Base-by-base conservation (phyloP, 2,329 filamentous ascomycete genomes). In the Fusarium dimerum region DNA sequence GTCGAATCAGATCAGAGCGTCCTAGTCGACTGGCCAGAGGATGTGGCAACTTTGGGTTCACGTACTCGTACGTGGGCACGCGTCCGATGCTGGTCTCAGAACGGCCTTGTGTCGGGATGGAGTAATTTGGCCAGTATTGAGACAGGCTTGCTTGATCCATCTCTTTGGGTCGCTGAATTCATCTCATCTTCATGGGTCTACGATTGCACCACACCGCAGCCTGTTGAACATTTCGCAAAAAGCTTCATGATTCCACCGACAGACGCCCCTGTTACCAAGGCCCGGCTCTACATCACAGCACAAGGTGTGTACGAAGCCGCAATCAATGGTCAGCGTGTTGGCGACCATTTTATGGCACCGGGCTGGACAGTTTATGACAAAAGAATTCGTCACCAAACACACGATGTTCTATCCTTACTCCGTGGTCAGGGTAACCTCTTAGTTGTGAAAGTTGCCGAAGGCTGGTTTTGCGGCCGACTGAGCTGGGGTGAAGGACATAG, bases 281-380 rank as follows among this genome's bases (percentile, higher is more conserved):
- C 52, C 1, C 45, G 52, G 16, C 61, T 80, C 0, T 79, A 80
- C 47, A 73, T 78, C 41, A 78, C 77, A 0, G 68, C 71, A 0
- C 66, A 73, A 10, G 77, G 78, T 2, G 50, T 79, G 2, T 80
- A 78, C 53, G 67, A 73, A 32, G 73, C 72, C 0, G 69, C 70
- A 20, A 73, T 82, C 55, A 80, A 82, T 45, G 77, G 75, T 0
- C 51, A 63, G 1, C 57, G 62, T 9, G 71, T 79, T 8, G 73
- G 72, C 0, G 70, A 73, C 43, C 51, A 66, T 6, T 67, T 71
- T 11, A 67, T 81, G 44, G 75, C 78, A 36, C 79, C 79, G 0
- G 78, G 79, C 0, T 82, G 78, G 76, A 74, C 75, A 40, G 72
- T 71, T 12, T 83, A 83, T 55, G 65, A 73, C 0, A 65, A 76